Evolutionary conservation across 768 basidiomycete species (phyloP).

Genomic region (Termitomyces bulborhizus): DNA sequence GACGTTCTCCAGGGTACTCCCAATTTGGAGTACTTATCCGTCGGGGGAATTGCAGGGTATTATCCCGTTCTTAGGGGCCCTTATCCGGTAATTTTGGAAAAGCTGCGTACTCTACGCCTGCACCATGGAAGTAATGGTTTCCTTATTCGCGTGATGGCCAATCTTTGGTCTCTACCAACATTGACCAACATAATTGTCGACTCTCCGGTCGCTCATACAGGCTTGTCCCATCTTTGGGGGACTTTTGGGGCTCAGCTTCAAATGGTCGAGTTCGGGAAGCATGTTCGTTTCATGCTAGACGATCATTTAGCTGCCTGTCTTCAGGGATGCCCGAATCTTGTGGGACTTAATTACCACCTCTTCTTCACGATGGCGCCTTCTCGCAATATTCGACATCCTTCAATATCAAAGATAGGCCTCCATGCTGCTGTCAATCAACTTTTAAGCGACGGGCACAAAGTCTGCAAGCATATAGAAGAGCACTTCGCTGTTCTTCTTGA

Average conservation of each 20-base stretch:
- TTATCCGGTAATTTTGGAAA: constrained; percentile 30
- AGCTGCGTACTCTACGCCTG: constrained; percentile 49
- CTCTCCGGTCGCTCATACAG: constrained; percentile 30
- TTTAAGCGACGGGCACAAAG: constrained; percentile 25
- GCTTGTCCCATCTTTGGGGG: constrained; percentile 42
- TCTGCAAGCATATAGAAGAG: constrained; percentile 34
- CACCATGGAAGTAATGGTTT: constrained; percentile 36
- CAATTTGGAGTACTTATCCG: constrained; percentile 50
- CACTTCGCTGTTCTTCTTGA: constrained; percentile 43
- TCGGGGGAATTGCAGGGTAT: constrained; percentile 40
- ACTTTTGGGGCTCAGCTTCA: constrained; percentile 43
- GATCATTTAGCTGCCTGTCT: constrained; percentile 46
- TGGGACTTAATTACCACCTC: constrained; percentile 49
- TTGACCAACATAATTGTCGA: constrained; percentile 49
- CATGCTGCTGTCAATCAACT: constrained; percentile 43
- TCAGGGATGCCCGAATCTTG: constrained; percentile 36
- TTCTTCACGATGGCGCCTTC: constrained; percentile 39
- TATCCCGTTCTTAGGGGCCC: constrained; percentile 17
- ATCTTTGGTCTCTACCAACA: constrained; percentile 46
- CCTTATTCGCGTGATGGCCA: constrained; percentile 41
- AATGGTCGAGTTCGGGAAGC: constrained; percentile 52
- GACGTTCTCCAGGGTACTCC: constrained; percentile 48
- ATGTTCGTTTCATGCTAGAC: constrained; percentile 44
- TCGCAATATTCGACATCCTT: constrained; percentile 16
- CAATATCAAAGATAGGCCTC: constrained; percentile 42